phyloP scores from a whole-genome alignment of 2,329 filamentous ascomycete species.

The Colletotrichum brevisporum region DNA sequence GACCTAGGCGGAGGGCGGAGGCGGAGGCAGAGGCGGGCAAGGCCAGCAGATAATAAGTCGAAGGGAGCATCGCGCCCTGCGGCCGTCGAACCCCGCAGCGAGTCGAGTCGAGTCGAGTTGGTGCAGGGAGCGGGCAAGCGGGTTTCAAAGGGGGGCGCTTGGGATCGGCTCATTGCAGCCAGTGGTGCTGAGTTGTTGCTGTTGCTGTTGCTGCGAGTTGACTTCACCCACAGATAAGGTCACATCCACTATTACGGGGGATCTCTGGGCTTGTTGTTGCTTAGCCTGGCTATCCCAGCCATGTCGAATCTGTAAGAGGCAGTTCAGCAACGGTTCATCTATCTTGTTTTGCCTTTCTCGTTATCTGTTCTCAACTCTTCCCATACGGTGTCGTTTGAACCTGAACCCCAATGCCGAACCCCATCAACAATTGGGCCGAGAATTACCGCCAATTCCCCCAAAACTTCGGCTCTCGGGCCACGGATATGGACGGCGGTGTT shows the following conservation, averaged over 20 bases:
- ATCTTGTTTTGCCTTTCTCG: no score
- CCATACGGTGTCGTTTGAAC: no score
- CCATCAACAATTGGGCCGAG: background rate
- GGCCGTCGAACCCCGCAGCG: constrained; percentile 28
- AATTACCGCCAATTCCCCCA: background rate
- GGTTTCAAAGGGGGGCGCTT: constrained; percentile 37
- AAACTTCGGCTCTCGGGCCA: no score
- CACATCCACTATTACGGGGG: no score
- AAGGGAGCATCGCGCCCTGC: constrained; percentile 38
- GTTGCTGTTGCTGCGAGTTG: background rate
- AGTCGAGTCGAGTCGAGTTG: constrained; percentile 1
- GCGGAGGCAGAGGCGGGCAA: background rate
- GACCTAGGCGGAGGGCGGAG: background rate
- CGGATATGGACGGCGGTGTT: no score
- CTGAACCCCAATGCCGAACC: no score
- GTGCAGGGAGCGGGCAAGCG: constrained; percentile 21
- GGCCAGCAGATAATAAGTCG: background rate
- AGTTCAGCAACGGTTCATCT: no score
- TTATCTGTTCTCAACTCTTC: no score
- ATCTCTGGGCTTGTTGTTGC: background rate
- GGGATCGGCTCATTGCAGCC: constrained; percentile 33
- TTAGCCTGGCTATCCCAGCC: background rate
- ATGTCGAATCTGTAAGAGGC: background rate
- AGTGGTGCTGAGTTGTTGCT: background rate
- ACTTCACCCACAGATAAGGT: constrained; percentile 11